Percentiles rank a stretch among this genome's conserved stretches.
phyloP scores from a whole-genome alignment of 257 asterid genomes.

The Echites panduratus region DNA sequence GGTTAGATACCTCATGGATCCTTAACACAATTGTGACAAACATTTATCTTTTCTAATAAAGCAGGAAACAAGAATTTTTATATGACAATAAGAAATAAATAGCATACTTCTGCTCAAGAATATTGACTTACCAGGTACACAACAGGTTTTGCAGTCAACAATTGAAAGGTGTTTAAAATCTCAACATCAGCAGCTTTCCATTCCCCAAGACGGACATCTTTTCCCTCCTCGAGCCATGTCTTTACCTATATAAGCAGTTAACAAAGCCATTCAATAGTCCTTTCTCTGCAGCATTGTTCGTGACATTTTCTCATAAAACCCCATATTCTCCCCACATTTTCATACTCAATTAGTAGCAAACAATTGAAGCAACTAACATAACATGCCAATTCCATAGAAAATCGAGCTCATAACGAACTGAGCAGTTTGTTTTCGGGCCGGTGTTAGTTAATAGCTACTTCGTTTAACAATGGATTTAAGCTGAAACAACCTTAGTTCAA shows the following conservation, averaged over 20 bases:
- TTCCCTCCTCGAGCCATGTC: constrained; percentile 63
- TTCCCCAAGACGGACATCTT: constrained; percentile 80
- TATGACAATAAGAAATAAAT: neutral
- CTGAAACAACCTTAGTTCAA: no score
- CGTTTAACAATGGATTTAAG: no score
- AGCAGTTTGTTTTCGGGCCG: no score
- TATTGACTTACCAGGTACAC: constrained; percentile 79
- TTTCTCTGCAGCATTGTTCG: neutral
- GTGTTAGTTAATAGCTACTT: no score
- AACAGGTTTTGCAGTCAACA: constrained; percentile 96
- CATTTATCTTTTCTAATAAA: neutral
- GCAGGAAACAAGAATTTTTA: neutral
- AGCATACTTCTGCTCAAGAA: neutral
- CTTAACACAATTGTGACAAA: neutral
- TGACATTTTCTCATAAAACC: neutral
- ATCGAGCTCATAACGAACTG: no score
- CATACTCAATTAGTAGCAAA: neutral
- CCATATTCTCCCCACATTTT: neutral
- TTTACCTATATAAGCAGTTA: constrained; percentile 46
- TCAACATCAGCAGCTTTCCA: constrained; percentile 99
- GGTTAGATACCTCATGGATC: neutral
- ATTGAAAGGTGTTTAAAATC: constrained; percentile 84
- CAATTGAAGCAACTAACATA: neutral
- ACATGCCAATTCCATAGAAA: neutral
- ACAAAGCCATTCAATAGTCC: neutral